Percentiles rank a stretch among this genome's conserved stretches.
Conservation (phyloP, 2,329 filamentous ascomycete species). For the Calonectria henricotiae region DNA sequence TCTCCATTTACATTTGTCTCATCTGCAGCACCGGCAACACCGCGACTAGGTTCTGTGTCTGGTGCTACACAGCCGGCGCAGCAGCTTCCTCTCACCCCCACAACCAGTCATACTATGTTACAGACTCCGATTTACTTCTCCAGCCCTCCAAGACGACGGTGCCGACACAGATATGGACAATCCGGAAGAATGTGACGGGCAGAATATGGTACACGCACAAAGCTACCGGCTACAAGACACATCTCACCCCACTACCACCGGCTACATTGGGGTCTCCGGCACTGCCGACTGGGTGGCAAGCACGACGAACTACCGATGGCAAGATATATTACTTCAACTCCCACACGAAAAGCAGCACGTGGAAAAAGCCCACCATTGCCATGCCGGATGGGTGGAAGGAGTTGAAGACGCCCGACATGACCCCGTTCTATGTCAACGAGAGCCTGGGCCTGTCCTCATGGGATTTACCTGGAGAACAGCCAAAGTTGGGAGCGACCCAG, state of each 20-base stretch:
- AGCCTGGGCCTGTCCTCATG: conserved; percentile 47
- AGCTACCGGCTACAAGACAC: conserved; percentile 47
- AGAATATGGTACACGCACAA: conserved; percentile 53
- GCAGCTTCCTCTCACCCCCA: conserved; percentile 48
- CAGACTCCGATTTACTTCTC: conserved; percentile 50
- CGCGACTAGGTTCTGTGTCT: conserved; percentile 50
- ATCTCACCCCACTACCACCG: conserved; percentile 47
- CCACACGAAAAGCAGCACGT: conserved; percentile 45
- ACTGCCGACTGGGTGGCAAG: conserved; percentile 49
- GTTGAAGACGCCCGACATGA: conserved; percentile 51
- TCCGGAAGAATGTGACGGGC: conserved; percentile 52
- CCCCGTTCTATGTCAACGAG: conserved; percentile 51
- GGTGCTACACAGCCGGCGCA: conserved; percentile 52
- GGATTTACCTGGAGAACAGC: conserved; percentile 52
- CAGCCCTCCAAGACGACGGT: conserved; percentile 43
- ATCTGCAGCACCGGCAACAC: conserved; percentile 51
- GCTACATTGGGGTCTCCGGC: conserved; percentile 31
- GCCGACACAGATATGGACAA: conserved; percentile 46
- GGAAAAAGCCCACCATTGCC: conserved; percentile 47
- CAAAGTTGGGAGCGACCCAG: conserved; percentile 30
- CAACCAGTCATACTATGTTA: conserved; percentile 51
- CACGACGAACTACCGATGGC: conserved; percentile 49
- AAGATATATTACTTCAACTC: conserved; percentile 49
- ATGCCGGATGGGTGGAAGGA: conserved; percentile 51
- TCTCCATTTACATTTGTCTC: conserved; percentile 52